Evolutionary conservation across 1,139 yeast species (phyloP), one percentile per base, ranked within the genome.

Genomic region (Debaryomycetaceae sp.): DNA sequence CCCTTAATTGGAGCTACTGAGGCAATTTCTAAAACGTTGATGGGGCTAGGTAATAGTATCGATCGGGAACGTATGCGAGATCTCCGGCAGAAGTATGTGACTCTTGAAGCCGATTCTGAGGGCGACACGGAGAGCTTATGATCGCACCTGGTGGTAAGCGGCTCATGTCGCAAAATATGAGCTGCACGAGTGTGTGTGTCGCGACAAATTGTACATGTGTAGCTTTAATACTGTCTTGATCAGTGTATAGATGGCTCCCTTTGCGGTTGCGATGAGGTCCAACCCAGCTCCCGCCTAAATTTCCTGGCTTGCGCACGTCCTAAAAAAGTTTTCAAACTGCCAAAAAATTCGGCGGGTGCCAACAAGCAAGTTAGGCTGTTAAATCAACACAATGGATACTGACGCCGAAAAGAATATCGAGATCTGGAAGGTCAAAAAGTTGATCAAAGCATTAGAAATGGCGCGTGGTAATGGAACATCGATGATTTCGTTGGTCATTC

Each of bases 381-480:
- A 10, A 7, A 7, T 6, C 10, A 10, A 7, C 20, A 18, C 6
- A 10, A 22, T 22, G 24, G 12, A 11, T 8, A 41, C 45, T 26
- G 92, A 80, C 40, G 96, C 96, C 30, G 97, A 90, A 55, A 86
- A 82, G 66, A 87, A 86, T 62, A 90, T 90, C 55, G 95, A 90
- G 68, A 86, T 90, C 65, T 90, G 98, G 98, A 90, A 90, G 76
- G 79, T 90, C 70, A 87, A 87, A 68, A 90, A 90, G 62, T 66
- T 80, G 70, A 75, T 79, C 66, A 80, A 79, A 58, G 75, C 83
- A 37, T 70, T 90, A 47, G 92, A 87, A 53, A 62, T 63, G 49
- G 97, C 97, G 34, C 74, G 95, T 58, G 97, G 98, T 57, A 90
- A 90, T 53, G 98, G 98, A 58, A 90, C 98, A 29, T 90, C 98